phyloP scores from a whole-genome alignment of 2,329 filamentous ascomycete genomes.

The Neofusicoccum sp. region DNA sequence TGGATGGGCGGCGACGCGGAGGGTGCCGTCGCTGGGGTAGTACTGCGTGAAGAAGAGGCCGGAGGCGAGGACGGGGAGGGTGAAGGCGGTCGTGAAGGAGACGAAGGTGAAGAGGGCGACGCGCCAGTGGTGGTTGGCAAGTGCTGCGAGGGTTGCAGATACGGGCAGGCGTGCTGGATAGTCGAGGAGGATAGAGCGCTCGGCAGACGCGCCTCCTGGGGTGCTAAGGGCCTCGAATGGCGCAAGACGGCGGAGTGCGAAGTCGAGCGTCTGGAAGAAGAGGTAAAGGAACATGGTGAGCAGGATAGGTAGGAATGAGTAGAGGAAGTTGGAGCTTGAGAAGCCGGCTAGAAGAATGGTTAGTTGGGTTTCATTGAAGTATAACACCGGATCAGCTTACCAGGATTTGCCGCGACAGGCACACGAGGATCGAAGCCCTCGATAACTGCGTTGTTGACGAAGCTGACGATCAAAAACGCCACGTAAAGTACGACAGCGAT shows the following conservation, averaged over 20 bases:
- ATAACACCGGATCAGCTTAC: constrained; percentile 19
- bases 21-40: constrained; percentile 34
- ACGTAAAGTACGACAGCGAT: constrained; percentile 39
- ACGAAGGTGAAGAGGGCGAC: constrained; percentile 62
- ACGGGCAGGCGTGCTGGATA: constrained; percentile 67
- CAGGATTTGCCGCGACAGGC: constrained; percentile 55
- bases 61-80: constrained; percentile 66
- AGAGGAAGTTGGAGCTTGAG: constrained; percentile 84
- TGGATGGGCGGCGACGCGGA: constrained; percentile 65
- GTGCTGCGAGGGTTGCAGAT: constrained; percentile 57
- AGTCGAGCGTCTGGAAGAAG: constrained; percentile 65
- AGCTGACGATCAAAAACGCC: constrained; percentile 70
- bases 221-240: constrained; percentile 66
- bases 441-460: constrained; percentile 65
- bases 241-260: constrained; percentile 62
- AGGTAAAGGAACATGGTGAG: constrained; percentile 68
- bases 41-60: constrained; percentile 74
- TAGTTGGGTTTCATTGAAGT: neutral
- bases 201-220: constrained; percentile 59
- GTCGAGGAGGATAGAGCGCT: constrained; percentile 65
- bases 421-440: constrained; percentile 71
- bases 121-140: constrained; percentile 62
- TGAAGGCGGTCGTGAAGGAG: constrained; percentile 54
- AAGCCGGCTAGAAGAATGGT: constrained; percentile 55
- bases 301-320: constrained; percentile 69